Base-by-base conservation (phyloP, 495 filamentous ascomycete species). In the Cercophora scortea region DNA sequence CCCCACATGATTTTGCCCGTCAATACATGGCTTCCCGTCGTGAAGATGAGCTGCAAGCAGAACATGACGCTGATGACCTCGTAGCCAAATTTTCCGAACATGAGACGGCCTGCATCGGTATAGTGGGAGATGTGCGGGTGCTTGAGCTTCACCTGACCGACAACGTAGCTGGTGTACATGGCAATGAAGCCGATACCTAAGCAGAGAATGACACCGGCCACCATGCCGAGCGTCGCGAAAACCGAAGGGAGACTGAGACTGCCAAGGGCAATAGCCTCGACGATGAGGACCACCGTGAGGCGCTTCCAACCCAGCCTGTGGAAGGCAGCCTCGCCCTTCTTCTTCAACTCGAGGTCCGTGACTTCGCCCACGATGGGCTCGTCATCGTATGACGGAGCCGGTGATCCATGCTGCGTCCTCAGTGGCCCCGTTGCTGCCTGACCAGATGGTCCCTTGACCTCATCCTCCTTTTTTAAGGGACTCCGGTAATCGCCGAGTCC, bases 101-200 rank as follows among this genome's bases (percentile, higher is more conserved):
- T 74, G 45, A 93, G 66, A 16, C 80, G 68, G 12, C 84, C 84
- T 4, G 81, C 86, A 60, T 93, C 87, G 17, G 83, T 82, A 64
- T 90, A 83, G 65, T 83, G 82, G 50, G 80, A 71, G 38, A 91
- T 80, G n/a, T 85, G 71, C 1, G 89, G 89, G 59, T 82, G 83
- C 51, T 71, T 76, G 45, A 82, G 56, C 63, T 90, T 91, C 63
- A 93, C 83, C 65, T 90, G 85, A 17, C 84, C 87, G 55, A 92
- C 79, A 34, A 90, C 78, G 53, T 83, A 88, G 57, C 85, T 85
- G 15, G 86, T 88, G 67, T 91, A 94, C 38, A 83, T 84, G 40
- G 87, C 81, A 10, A 88, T 55, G 17, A 85, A 61, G 15, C 88
- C 88, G 19, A 89, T 63, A 17, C 65, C 60, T 39, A 87, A 34